Base-by-base conservation (phyloP, 2,329 filamentous ascomycete genomes). In the Leptographium galeiforme region DNA sequence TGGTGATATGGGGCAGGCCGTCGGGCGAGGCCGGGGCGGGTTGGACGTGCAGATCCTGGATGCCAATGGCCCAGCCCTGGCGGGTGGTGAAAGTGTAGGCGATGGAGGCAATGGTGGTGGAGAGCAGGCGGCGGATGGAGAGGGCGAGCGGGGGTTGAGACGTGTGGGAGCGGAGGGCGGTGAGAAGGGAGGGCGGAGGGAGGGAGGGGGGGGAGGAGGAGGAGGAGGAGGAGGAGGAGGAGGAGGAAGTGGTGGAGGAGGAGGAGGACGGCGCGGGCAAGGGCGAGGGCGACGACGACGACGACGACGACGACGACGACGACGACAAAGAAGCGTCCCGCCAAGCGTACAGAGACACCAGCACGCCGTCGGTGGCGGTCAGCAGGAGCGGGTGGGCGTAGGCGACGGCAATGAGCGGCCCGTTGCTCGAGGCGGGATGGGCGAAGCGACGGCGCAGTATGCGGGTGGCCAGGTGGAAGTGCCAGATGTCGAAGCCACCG, bases 41-140 rank as follows among this genome's bases (percentile, higher is more conserved):
- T 1, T 63, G 67, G 45, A 95, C 75, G 55, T 85, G 82, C 45
- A 96, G 72, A 66, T 96, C 91, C 66, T 97, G 91, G n/a, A 97
- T 79, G 2, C 89, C 90, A 16, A 95, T 78, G 8, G 86, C 89
- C 87, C 90, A 96, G 33, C 89, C 89, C 45, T 81, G 82, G 4
- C 84, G 74, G 2, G 86, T 85, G 16, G 85, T 82, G 58, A 94
- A 81, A 0, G 87, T 87, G 65, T 95, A 96, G 1, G 88, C 90
- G 55, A 96, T 86, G 0, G 87, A 89, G 2, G 88, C 85, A n/a
- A 89, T 78, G 18, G 88, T 78, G 12, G 78, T 78, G 4, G 72
- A 70, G 0, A 78, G 65, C 14, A 80, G 80, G 32, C 74, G 77
- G n/a, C 89, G 81, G 40, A 97, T 78, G 0, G 88, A 91, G n/a